Evolutionary conservation across 148 eudicot species (phyloP).

Genomic region (Chenopodium berlandieri): DNA sequence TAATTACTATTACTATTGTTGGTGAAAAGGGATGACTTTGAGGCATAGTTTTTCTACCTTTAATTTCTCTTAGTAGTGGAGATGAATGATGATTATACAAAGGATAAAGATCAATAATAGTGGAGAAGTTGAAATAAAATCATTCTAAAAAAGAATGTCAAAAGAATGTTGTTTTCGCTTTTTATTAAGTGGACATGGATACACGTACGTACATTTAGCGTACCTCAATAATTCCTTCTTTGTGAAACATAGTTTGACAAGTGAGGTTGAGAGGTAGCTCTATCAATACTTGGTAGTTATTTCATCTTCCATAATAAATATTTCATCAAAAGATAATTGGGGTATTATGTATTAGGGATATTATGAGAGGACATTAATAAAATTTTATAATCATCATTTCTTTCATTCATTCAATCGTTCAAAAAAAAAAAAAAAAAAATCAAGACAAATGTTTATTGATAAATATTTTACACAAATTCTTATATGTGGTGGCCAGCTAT

Average conservation of each 20-base stretch:
- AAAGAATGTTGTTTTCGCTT: background rate
- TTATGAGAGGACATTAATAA: background rate
- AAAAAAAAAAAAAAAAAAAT: too few species aligned
- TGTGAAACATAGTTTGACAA: background rate
- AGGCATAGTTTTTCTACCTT: constrained; percentile 17
- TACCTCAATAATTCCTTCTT: background rate
- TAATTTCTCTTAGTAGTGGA: constrained; percentile 1
- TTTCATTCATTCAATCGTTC: too few species aligned
- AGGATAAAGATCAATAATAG: background rate
- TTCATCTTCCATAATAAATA: background rate
- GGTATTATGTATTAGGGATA: background rate
- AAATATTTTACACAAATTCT: too few species aligned
- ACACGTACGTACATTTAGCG: background rate
- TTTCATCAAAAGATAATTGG: too few species aligned
- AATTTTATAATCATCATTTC: too few species aligned
- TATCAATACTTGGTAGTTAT: too few species aligned
- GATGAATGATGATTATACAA: constrained; percentile 9
- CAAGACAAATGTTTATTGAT: too few species aligned
- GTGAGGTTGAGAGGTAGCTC: background rate
- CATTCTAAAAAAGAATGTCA: background rate
- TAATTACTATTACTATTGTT: constrained; percentile 15
- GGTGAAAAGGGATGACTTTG: constrained; percentile 12
- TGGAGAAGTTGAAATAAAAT: background rate
- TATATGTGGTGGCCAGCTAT: too few species aligned
- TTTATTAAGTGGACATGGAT: background rate